Evolutionary conservation across 352 stramenopile genomes (phyloP), one percentile per base, ranked within the genome.

Genomic region (Phytophthora parvispora): DNA sequence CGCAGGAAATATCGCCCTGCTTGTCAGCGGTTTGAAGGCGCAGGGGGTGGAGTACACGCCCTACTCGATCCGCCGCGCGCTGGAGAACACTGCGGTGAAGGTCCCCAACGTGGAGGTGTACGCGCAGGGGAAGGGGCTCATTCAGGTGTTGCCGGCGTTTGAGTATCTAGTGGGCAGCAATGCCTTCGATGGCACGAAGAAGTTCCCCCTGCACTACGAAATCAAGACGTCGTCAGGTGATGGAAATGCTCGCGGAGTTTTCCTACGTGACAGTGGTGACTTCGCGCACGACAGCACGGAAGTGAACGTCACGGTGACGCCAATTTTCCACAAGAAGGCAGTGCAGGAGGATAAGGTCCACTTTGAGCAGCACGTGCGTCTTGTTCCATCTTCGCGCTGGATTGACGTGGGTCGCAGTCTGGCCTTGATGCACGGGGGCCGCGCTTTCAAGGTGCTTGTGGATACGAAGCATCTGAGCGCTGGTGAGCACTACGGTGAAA

Each of bases 21-120:
- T 99, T 6, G 77, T 99, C 43, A 98, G 87, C 54, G 97, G 82
- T 12, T 81, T 98, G 64, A 98, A 98, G 74, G 77, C 72, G n/a
- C 69, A 84, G 36, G 53, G 75, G 6, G 83, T 98, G 24, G 72
- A 72, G 43, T 97, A 97, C 70, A 96, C 92, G 47, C 93, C 94
- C 38, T 87, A 88, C 65, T 95, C 92, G 55, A 89, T 99, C 29
- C 89, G 92, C 40, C 85, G 91, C 34, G 93, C 92, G 18, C 55
- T 99, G 27, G 81, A 98, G 74, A 91, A 95, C 67, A 96, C 92
- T 27, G 92, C 92, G 3, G 63, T 80, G 13, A 75, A 72, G 24
- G 61, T 98, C 3, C 69, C 77, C 7, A 87, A 89, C 49, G 83
- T 92, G 22, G 84, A 95, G 22, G 73, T 86, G 6, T 96, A 86